Conservation (phyloP, 495 filamentous ascomycete species). For the Neurospora sp. region DNA sequence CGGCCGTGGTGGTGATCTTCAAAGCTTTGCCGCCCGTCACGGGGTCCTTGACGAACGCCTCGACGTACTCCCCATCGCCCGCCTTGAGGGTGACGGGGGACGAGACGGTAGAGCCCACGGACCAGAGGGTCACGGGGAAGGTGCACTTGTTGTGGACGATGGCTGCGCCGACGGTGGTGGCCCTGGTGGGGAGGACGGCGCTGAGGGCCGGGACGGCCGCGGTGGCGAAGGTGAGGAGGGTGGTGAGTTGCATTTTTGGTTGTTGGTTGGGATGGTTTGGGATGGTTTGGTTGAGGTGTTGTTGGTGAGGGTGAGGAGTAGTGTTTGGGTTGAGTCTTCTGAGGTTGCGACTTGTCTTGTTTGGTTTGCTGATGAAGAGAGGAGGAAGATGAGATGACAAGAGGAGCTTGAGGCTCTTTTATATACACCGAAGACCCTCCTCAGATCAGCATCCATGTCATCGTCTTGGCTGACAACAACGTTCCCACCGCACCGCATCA, state of each 20-base stretch:
- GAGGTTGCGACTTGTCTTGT: not conserved
- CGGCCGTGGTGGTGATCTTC: slow-evolving; percentile 40
- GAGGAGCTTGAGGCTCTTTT: not conserved
- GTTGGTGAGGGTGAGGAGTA: not conserved
- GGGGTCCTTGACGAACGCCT: slow-evolving; percentile 35
- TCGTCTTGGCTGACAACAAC: not conserved
- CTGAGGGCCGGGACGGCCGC: not conserved
- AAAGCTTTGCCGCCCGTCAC: slow-evolving; percentile 44
- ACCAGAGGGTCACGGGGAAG: slow-evolving; percentile 43
- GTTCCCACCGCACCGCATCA: not conserved
- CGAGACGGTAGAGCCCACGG: slow-evolving; percentile 39
- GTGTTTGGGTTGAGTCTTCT: not conserved
- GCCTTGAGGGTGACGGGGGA: slow-evolving; percentile 29
- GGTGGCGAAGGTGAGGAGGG: slow-evolving; percentile 15
- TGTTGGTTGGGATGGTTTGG: slow-evolving; percentile 2
- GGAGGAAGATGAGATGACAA: not conserved
- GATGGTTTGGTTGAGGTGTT: not conserved
- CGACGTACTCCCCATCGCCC: slow-evolving; percentile 28
- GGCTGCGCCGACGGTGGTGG: slow-evolving; percentile 39
- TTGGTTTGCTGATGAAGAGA: too few relatives aligned
- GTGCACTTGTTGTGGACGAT: slow-evolving; percentile 43
- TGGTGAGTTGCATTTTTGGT: slow-evolving; percentile 9
- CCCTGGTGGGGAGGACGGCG: not conserved
- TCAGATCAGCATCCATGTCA: not conserved
- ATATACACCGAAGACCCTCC: not conserved